phyloP scores from a whole-genome alignment of 2,329 filamentous ascomycete genomes.

The Penicillium sp. region DNA sequence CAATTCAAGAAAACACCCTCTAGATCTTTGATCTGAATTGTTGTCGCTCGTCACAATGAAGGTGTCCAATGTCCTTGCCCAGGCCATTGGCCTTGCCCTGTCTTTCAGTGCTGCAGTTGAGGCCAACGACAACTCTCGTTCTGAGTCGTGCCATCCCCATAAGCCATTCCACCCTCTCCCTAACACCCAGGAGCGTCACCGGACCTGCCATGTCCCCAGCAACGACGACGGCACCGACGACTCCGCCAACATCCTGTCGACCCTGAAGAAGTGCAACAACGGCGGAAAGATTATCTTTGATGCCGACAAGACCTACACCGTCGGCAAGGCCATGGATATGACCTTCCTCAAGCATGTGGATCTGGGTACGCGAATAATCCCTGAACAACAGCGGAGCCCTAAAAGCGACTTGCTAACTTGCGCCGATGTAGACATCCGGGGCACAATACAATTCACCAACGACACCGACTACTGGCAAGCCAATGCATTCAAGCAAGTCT shows the following conservation, averaged over 20 bases:
- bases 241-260: slow-evolving; percentile 54
- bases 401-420: neutral
- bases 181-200: slow-evolving; percentile 24
- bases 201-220: slow-evolving; percentile 32
- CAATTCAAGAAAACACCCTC: neutral
- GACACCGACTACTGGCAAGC: slow-evolving; percentile 70
- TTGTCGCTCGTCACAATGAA: slow-evolving; percentile 24
- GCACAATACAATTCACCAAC: slow-evolving; percentile 63
- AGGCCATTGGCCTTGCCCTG: slow-evolving; percentile 22
- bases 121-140: slow-evolving; percentile 18
- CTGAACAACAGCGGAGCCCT: neutral
- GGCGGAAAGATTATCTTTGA: slow-evolving; percentile 64
- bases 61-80: slow-evolving; percentile 24
- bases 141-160: slow-evolving; percentile 30
- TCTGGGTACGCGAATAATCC: slow-evolving; percentile 47
- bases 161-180: slow-evolving; percentile 34
- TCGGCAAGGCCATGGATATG: slow-evolving; percentile 66
- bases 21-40: neutral
- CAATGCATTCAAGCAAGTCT: slow-evolving; percentile 64
- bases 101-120: slow-evolving; percentile 23
- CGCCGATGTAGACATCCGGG: slow-evolving; percentile 53
- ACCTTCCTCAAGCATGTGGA: slow-evolving; percentile 66
- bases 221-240: slow-evolving; percentile 47
- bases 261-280: slow-evolving; percentile 62
- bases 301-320: slow-evolving; percentile 57